Conservation (phyloP, 208 protist species). For the Acanthamoeba healyi region DNA sequence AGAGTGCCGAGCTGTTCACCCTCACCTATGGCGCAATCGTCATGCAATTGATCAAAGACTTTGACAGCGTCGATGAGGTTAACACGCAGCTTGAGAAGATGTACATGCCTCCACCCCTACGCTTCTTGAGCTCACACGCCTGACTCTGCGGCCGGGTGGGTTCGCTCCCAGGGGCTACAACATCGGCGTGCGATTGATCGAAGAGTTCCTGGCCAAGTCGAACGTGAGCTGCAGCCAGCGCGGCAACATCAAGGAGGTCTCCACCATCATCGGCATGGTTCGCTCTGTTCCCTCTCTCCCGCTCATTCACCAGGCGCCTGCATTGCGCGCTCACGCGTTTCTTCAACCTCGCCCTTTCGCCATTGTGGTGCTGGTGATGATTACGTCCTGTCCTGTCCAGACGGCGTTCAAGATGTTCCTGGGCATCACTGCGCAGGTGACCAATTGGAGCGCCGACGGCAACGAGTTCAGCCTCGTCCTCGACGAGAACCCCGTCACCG, state of each 20-base stretch:
- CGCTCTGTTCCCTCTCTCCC: slow-evolving; percentile 41
- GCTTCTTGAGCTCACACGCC: background rate
- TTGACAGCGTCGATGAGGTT: slow-evolving; percentile 95
- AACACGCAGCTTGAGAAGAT: slow-evolving; percentile 97
- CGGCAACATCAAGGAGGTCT: slow-evolving; percentile 95
- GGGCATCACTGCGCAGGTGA: slow-evolving; percentile 93
- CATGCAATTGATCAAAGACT: slow-evolving; percentile 96
- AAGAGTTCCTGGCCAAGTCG: slow-evolving; percentile 97
- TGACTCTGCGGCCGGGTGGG: too few relatives aligned
- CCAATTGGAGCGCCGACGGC: slow-evolving; percentile 91
- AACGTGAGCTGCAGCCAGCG: slow-evolving; percentile 88
- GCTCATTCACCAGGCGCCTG: background rate
- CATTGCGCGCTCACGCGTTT: background rate
- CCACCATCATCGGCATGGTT: slow-evolving; percentile 95
- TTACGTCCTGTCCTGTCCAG: slow-evolving; percentile 33
- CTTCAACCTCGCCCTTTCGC: too few relatives aligned
- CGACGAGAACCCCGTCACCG: slow-evolving; percentile 96
- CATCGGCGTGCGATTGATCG: slow-evolving; percentile 96
- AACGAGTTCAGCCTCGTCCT: slow-evolving; percentile 95
- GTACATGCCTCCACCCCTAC: slow-evolving; percentile 65
- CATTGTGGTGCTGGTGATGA: slow-evolving; percentile 17
- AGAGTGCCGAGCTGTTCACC: slow-evolving; percentile 97
- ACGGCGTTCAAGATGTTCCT: slow-evolving; percentile 97
- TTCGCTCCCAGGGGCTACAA: slow-evolving; percentile 96
- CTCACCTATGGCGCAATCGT: slow-evolving; percentile 98